These are phyloP conservation scores for Quercus cerris DNA, from an alignment of 306 rosid species.

Conservation along the genomic window DNA sequence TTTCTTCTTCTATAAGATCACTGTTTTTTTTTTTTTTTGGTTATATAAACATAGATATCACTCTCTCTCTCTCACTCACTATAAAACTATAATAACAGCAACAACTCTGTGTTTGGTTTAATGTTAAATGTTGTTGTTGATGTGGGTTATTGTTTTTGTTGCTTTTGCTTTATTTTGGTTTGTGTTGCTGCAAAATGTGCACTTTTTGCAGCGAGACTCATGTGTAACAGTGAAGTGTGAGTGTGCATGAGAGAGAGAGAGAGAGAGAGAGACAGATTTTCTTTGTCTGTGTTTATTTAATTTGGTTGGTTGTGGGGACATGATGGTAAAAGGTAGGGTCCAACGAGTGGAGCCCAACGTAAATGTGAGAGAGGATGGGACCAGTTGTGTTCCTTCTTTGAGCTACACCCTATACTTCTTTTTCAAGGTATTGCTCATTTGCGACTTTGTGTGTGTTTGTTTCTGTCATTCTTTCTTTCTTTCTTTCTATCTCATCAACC, in stretches of 20 bases:
- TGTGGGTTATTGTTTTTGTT: not conserved
- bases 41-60: too few species aligned
- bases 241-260: not conserved
- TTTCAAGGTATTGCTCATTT: conserved; percentile 35
- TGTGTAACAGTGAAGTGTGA: not conserved
- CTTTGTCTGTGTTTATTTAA: not conserved
- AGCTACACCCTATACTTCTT: conserved; percentile 54
- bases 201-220: conserved; percentile 28
- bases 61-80: conserved; percentile 2
- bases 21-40: not conserved
- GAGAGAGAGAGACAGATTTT: not conserved
- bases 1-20: not conserved
- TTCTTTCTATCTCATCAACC: not conserved
- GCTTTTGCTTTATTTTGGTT: conserved; percentile 30
- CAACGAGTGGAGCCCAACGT: not conserved
- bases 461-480: conserved; percentile 6
- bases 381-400: conserved; percentile 61
- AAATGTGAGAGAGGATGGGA: conserved; percentile 14
- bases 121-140: not conserved
- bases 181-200: conserved; percentile 21
- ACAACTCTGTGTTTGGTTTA: not conserved
- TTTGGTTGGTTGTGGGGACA: not conserved
- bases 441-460: not conserved
- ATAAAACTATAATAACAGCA: not conserved
- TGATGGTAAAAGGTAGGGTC: not conserved